Conservation (phyloP, 139 green algal genomes). For the Coccomyxa sp. region DNA sequence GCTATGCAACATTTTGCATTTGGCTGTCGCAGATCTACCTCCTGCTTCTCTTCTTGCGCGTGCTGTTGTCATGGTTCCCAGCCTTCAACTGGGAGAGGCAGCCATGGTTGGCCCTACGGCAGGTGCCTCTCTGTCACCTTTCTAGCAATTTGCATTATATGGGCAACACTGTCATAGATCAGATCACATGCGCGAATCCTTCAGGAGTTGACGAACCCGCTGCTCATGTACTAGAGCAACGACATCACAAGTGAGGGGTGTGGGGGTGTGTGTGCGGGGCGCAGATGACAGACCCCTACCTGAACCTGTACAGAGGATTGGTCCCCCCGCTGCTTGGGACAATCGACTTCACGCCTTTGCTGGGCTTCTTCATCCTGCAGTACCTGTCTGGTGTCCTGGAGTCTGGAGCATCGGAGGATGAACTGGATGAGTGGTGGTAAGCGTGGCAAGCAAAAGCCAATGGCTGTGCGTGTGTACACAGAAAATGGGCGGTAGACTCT, state of each 20-base stretch:
- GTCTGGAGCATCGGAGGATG: slow-evolving; percentile 26
- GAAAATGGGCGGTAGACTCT: neutral
- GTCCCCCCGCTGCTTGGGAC: slow-evolving; percentile 90
- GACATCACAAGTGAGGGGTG: no score
- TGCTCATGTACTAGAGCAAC: no score
- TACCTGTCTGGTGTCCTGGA: slow-evolving; percentile 38
- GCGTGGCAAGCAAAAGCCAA: neutral
- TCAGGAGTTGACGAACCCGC: neutral
- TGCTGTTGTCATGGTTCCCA: slow-evolving; percentile 96
- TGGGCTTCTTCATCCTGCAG: slow-evolving; percentile 97
- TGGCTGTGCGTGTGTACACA: neutral
- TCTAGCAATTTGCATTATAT: neutral
- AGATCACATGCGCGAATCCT: neutral
- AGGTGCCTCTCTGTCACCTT: slow-evolving; percentile 43
- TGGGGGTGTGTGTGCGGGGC: neutral
- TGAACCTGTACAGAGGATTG: slow-evolving; percentile 93
- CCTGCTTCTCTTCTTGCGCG: slow-evolving; percentile 90
- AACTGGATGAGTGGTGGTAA: slow-evolving; percentile 2
- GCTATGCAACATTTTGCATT: neutral
- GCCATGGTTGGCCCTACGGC: slow-evolving; percentile 85
- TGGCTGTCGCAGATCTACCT: slow-evolving; percentile 79
- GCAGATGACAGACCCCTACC: slow-evolving; percentile 95
- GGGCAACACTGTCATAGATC: neutral
- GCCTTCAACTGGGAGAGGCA: slow-evolving; percentile 92
- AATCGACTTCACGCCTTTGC: slow-evolving; percentile 95